Evolutionary conservation across 208 protist species (phyloP), one percentile per base, ranked within the genome.

Genomic region (Porcisia hertigi): DNA sequence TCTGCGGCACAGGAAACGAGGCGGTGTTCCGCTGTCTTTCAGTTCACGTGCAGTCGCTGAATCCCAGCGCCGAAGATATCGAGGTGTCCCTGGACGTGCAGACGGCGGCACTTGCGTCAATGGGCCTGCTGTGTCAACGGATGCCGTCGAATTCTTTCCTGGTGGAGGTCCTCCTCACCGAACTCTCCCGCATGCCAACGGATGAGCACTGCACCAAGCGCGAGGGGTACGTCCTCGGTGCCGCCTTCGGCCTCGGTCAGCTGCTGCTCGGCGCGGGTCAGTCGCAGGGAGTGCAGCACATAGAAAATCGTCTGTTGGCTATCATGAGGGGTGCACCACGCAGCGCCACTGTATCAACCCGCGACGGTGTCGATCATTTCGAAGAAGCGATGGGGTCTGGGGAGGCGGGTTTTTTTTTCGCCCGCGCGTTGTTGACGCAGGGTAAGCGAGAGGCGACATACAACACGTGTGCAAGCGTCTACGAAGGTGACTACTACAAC

Each of bases 61-160:
- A 90, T 43, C 90, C 93, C 3, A 90, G 85, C 63, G 86, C 80
- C 7, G 90, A 94, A 76, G 93, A 97, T 39, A 90, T 97, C 65
- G 93, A 97, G 66, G 89, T 97, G 57, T 94, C 88, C 43, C 77
- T 94, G 3, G 87, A 95, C 60, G 93, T 95, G 66, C 93, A 97
- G 83, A 94, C 88, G 0, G 81, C 88, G 45, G 93, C 93, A 36
- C 83, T 95, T 14, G 86, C 93, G 25, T 87, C 88, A 39, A 90
- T 97, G 69, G 93, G 93, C 5, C 63, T 97, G 43, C 82, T 97
- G 41, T 88, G 89, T 72, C 88, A 94, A 77, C 81, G 80, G 59
- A 64, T 76, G 18, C 82, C 87, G 14, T 86, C 84, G 8, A 91
- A 94, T 76, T 70, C 79, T 11, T 95, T 97, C 49, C 84, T 97